A percentile compares a stretch with the other conserved stretches of the same genome.
Evolutionary conservation across 2,329 filamentous ascomycete genomes (phyloP).

Genomic region (Penicillium crustosum): DNA sequence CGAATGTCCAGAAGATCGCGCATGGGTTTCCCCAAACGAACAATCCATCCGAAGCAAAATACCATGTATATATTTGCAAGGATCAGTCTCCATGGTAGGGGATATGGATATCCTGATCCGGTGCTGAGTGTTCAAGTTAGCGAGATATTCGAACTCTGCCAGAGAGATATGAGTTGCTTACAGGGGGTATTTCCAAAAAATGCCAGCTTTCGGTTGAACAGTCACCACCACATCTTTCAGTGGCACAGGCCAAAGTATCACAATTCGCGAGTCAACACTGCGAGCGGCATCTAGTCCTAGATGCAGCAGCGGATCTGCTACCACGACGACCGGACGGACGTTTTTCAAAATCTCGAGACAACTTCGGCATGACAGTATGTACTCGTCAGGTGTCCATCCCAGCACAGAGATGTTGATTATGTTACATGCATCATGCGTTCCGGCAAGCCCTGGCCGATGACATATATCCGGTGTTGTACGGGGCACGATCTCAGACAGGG

Average conservation of each 20-base stretch:
- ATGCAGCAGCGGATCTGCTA: slow-evolving; percentile 48
- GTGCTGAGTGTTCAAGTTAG: slow-evolving; percentile 31
- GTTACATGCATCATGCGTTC: slow-evolving; percentile 36
- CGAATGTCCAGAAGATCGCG: slow-evolving; percentile 27
- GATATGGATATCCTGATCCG: slow-evolving; percentile 48
- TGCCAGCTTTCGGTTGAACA: slow-evolving; percentile 39
- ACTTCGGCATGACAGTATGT: slow-evolving; percentile 43
- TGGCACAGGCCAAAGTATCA: slow-evolving; percentile 48
- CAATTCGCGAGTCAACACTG: slow-evolving; percentile 34
- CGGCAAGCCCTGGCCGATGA: slow-evolving; percentile 37
- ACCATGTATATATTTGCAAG: slow-evolving; percentile 46
- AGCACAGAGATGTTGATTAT: slow-evolving; percentile 30
- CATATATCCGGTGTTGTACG: slow-evolving; percentile 30
- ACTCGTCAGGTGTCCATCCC: slow-evolving; percentile 43
- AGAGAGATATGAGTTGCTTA: slow-evolving; percentile 12
- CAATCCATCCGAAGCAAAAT: slow-evolving; percentile 22
- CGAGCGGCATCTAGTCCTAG: slow-evolving; percentile 48
- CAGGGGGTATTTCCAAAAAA: slow-evolving; percentile 38
- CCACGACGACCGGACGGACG: slow-evolving; percentile 43
- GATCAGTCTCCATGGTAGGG: slow-evolving; percentile 47
- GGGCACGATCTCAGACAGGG: slow-evolving; percentile 36
- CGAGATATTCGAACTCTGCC: not conserved
- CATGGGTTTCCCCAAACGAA: slow-evolving; percentile 11
- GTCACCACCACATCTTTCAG: slow-evolving; percentile 44
- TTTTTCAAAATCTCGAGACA: slow-evolving; percentile 41